Percentiles rank a stretch among this genome's conserved stretches.
These are phyloP conservation scores for Mortierella sp. DNA, from an alignment of 371 early-diverging fungal species.

Conservation along the genomic window DNA sequence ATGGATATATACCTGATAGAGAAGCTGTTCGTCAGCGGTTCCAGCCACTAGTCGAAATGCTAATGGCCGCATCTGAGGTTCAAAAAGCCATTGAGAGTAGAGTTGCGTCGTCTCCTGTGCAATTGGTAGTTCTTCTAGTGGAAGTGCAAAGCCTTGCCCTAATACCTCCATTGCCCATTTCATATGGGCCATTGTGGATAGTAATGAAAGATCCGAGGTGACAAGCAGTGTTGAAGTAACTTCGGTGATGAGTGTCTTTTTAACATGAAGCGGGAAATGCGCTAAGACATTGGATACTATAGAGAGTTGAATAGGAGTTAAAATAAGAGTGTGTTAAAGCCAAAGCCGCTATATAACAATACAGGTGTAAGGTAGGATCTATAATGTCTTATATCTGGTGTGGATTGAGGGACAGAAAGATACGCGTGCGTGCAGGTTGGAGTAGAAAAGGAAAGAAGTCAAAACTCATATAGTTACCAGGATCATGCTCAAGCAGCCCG, in stretches of 20 bases:
- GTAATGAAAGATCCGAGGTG: constrained; percentile 64
- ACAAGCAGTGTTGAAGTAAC: constrained; percentile 63
- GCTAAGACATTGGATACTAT: constrained; percentile 77
- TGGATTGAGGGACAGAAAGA: too few relatives aligned
- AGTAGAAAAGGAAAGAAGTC: not conserved
- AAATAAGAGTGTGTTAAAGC: not conserved
- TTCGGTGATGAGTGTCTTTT: constrained; percentile 72
- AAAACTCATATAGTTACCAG: constrained; percentile 61
- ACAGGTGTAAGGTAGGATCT: not conserved
- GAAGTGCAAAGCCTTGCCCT: constrained; percentile 85
- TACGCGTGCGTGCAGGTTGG: not conserved
- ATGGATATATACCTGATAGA: constrained; percentile 61
- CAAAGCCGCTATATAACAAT: not conserved
- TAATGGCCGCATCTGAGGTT: constrained; percentile 69
- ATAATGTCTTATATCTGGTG: not conserved
- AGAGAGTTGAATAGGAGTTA: not conserved
- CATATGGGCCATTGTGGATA: constrained; percentile 79
- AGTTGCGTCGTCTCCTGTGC: constrained; percentile 72
- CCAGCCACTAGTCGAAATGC: constrained; percentile 63
- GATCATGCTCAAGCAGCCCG: constrained; percentile 72
- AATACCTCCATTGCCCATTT: constrained; percentile 88
- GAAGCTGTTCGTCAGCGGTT: constrained; percentile 61
- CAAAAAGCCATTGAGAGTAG: constrained; percentile 85
- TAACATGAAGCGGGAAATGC: constrained; percentile 73
- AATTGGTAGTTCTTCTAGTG: constrained; percentile 80